Evolutionary conservation across 306 rosid species (phyloP).

Genomic region (Albizia julibrissin): DNA sequence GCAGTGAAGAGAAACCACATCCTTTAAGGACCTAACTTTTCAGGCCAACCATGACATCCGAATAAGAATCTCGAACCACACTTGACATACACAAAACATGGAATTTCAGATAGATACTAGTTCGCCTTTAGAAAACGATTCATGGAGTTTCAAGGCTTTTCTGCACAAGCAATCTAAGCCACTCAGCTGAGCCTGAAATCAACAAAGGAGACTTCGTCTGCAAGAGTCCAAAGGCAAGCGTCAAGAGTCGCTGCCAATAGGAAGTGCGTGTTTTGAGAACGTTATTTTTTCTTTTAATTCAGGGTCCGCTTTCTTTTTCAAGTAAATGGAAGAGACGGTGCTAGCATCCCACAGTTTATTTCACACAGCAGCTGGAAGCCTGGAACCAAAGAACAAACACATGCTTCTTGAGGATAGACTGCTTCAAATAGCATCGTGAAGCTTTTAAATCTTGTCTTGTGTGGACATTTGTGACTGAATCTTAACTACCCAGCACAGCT

Average conservation of each 20-base stretch:
- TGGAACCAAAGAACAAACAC: neutral
- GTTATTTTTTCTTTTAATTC: too few species aligned
- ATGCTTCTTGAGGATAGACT: too few species aligned
- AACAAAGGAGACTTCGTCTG: too few species aligned
- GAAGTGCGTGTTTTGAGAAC: neutral
- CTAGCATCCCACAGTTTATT: neutral
- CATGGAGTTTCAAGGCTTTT: neutral
- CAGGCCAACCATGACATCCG: too few species aligned
- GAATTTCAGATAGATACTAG: neutral
- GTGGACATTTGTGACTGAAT: neutral
- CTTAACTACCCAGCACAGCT: slow-evolving; percentile 35
- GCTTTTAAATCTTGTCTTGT: neutral
- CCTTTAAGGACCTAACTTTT: too few species aligned
- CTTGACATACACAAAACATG: neutral
- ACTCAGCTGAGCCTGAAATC: neutral
- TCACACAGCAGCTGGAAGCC: neutral
- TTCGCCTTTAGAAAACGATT: neutral
- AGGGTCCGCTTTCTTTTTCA: neutral
- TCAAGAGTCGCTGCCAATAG: neutral
- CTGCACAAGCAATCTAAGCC: neutral
- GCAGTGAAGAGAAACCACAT: too few species aligned
- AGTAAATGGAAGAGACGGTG: neutral
- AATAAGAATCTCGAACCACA: too few species aligned
- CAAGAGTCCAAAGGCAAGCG: neutral
- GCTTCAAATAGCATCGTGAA: too few species aligned